Evolutionary conservation across 805 yeast genomes (phyloP), one percentile per base, ranked within the genome.

Genomic region (Cyberlindnera americana): DNA sequence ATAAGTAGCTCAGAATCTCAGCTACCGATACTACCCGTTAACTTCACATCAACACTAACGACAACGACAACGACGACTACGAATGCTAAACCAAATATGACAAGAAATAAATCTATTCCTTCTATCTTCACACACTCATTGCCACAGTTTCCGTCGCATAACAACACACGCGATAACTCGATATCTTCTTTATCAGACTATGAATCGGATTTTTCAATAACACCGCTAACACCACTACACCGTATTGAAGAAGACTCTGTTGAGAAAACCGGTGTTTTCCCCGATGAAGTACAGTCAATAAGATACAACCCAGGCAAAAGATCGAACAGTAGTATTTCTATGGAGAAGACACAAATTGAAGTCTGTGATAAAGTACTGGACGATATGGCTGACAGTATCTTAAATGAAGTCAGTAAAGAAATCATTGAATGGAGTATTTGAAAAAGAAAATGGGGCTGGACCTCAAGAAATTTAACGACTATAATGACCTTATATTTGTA

Each of bases 321-420:
- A 30, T 33, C 40, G 6, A 27, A 14, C 14, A 33, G 33, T 21
- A 28, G 16, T 1, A 5, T 14, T 8, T 10, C 27, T 6, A 25
- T 25, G 22, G 41, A 34, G 16, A 41, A 41, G 24, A 16, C 22
- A 4, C 30, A 13, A 4, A 38, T 37, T 16, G 35, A 35, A 15
- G 31, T 42, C n/a, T 46, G 48, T n/a, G 48, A 51, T 5, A 37
- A 46, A 16, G 26, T 44, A 15, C 48, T 47, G 27, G 60, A 56
- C 37, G 48, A 50, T 13, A 50, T 56, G 25, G 60, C 60, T 3
- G 54, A 53, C 19, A 44, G 34, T n/a, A 56, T 56, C 11, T 18
- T 56, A 28, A 37, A 43, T 4, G 43, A 50, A 29, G 53, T 46
- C 13, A 23, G 23, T 12, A 35, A 40, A 16, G 46, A 47, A 14